These are phyloP conservation scores for Trichosporon sp. DNA, from an alignment of 1,284 basidiomycete genomes.

Conservation along the genomic window DNA sequence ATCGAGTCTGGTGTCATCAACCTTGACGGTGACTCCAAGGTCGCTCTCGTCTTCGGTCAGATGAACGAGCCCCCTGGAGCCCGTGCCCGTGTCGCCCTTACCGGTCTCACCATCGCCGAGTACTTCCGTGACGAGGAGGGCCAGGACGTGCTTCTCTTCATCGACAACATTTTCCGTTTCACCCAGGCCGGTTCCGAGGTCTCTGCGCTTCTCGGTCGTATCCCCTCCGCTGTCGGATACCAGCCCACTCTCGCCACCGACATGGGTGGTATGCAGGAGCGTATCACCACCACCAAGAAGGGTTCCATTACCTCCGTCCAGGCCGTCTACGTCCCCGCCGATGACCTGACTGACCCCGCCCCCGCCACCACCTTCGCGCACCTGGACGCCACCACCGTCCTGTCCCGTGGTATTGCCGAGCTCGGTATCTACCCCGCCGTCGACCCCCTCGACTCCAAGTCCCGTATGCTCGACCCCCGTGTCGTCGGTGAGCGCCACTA, in stretches of 20 bases:
- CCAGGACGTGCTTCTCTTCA: slow-evolving; percentile 99
- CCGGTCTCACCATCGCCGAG: slow-evolving; percentile 97
- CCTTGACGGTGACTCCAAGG: slow-evolving; percentile 97
- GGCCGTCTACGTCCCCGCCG: slow-evolving; percentile 98
- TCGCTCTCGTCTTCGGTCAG: slow-evolving; percentile 99
- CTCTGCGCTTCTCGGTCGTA: slow-evolving; percentile 99
- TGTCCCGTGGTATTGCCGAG: slow-evolving; percentile 98
- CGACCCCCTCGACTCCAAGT: slow-evolving; percentile 98
- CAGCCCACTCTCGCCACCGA: slow-evolving; percentile 99
- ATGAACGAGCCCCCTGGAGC: slow-evolving; percentile 99
- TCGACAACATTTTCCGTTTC: slow-evolving; percentile 99
- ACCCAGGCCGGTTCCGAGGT: slow-evolving; percentile 99
- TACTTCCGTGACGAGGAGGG: slow-evolving; percentile 99
- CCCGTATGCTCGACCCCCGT: slow-evolving; percentile 98
- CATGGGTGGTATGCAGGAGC: slow-evolving; percentile 99
- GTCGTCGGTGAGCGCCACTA: slow-evolving; percentile 93
- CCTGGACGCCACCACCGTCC: slow-evolving; percentile 98
- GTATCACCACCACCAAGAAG: slow-evolving; percentile 99
- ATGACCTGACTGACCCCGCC: slow-evolving; percentile 99
- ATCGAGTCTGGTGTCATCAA: slow-evolving; percentile 99
- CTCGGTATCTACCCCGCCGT: slow-evolving; percentile 99
- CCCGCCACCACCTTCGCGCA: slow-evolving; percentile 99
- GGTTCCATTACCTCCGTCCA: slow-evolving; percentile 99
- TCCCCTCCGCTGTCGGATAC: slow-evolving; percentile 99
- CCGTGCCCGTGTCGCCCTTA: slow-evolving; percentile 98